Evolutionary conservation across 2,329 filamentous ascomycete species (phyloP), one percentile per base, ranked within the genome.

Genomic region (Hypoxylon sp.): DNA sequence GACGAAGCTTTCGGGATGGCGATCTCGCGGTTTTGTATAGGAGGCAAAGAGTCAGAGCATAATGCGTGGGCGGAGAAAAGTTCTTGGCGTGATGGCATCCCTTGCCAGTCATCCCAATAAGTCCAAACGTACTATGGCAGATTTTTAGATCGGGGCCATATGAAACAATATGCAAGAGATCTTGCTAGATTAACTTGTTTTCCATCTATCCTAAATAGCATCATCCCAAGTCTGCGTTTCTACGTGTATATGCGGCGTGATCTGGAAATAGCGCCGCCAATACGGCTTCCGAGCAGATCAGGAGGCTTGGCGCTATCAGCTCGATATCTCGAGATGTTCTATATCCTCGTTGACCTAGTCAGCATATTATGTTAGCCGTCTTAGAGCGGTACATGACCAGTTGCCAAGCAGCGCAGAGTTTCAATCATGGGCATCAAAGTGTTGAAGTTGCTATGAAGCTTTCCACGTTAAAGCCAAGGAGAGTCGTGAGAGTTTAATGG

Each of bases 251-350:
- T 60, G 32, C 27, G 16, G 34, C 27, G 5, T 51, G 9, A 25
- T 39, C 37, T 56, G 47, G 29, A 45, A 58, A 63, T 51, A 54
- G 25, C 30, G 41, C 39, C 48, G 32, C 43, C 45, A 53, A 62
- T 14, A 62, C 67, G 43, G 51, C 67, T 61, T 73, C 67, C 68
- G 66, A 69, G 71, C 5, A 69, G 67, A 74, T 73, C 71, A 74
- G 71, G 71, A 62, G 71, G 68, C 71, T 70, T 72, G 67, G 69
- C 65, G 46, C 32, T 53, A 19, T 60, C 29, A 19, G 29, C 54
- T 54, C 21, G 39, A 51, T 45, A 45, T 34, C 46, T 37, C 21
- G 32, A 29, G 19, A 52, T 57, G 30, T 47, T 48, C 19, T 29
- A 16, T 21, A n/a, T 52, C 54, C 41, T 63, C 47, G 21, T 52